Evolutionary conservation across 2,329 filamentous ascomycete species (phyloP).

Genomic region (Chrysoporthe cubensis): DNA sequence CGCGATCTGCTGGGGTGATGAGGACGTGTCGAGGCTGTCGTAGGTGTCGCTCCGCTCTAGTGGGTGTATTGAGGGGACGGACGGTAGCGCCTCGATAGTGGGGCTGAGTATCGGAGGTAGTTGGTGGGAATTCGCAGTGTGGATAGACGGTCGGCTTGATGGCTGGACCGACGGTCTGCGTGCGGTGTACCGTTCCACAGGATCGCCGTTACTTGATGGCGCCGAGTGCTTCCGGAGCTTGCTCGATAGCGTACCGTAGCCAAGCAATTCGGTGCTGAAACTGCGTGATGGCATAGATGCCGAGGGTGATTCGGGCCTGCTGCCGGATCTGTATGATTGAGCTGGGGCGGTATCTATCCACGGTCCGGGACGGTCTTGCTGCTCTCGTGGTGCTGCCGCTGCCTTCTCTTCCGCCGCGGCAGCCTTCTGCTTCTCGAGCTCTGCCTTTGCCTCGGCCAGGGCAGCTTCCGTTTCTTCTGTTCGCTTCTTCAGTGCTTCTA

Average conservation of each 20-base stretch:
- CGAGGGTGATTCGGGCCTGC: slow-evolving; percentile 59
- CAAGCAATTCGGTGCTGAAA: slow-evolving; percentile 58
- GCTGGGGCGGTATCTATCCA: slow-evolving; percentile 57
- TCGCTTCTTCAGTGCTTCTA: slow-evolving; percentile 66
- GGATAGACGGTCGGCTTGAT: slow-evolving; percentile 45
- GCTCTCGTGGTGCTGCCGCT: slow-evolving; percentile 35
- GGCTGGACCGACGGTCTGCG: slow-evolving; percentile 58
- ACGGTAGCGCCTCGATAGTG: slow-evolving; percentile 50
- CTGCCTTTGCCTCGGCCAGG: slow-evolving; percentile 57
- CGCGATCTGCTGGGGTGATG: slow-evolving; percentile 69
- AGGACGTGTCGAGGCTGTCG: slow-evolving; percentile 58
- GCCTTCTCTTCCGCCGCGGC: slow-evolving; percentile 38
- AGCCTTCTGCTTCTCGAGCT: slow-evolving; percentile 54
- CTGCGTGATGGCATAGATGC: slow-evolving; percentile 53
- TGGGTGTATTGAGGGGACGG: slow-evolving; percentile 47
- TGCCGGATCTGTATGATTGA: slow-evolving; percentile 49
- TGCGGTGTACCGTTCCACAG: slow-evolving; percentile 44
- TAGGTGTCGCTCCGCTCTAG: slow-evolving; percentile 53
- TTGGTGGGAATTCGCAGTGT: slow-evolving; percentile 43
- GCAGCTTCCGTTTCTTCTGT: slow-evolving; percentile 69
- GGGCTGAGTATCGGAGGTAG: slow-evolving; percentile 48
- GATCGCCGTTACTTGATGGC: slow-evolving; percentile 54
- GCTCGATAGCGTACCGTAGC: slow-evolving; percentile 46
- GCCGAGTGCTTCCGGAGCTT: slow-evolving; percentile 53
- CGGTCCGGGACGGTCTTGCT: slow-evolving; percentile 46